phyloP scores from a whole-genome alignment of 2,329 filamentous ascomycete genomes.

The Penicillium sp. region DNA sequence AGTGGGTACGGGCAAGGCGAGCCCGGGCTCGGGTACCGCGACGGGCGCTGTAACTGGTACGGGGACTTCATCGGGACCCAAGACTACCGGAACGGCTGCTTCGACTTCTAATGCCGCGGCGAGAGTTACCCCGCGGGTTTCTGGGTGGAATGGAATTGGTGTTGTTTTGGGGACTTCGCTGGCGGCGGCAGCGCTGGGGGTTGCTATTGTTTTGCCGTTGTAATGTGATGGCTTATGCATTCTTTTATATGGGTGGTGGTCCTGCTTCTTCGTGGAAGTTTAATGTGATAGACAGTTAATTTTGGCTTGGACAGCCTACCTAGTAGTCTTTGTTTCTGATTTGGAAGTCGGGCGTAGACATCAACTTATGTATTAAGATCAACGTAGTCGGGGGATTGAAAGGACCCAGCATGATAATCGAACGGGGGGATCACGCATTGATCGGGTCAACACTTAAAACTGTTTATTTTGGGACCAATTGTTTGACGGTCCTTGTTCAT shows the following conservation, averaged over 20 bases:
- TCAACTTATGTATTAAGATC: too few relatives aligned
- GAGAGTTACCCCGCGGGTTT: not conserved
- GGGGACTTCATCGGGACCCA: not conserved
- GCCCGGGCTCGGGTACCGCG: not conserved
- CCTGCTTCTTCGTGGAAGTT: not conserved
- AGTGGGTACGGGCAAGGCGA: not conserved
- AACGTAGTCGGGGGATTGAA: too few relatives aligned
- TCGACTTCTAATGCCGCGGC: not conserved
- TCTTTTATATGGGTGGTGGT: not conserved
- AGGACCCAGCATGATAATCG: too few relatives aligned
- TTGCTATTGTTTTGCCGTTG: not conserved
- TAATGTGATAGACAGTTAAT: too few relatives aligned
- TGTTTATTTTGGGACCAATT: too few relatives aligned
- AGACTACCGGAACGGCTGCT: not conserved
- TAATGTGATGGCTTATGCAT: not conserved
- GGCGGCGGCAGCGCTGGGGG: not conserved
- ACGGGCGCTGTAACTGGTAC: not conserved
- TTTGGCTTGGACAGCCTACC: too few relatives aligned
- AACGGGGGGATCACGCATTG: too few relatives aligned
- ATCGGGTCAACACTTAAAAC: too few relatives aligned
- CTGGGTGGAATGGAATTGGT: not conserved
- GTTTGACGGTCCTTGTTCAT: too few relatives aligned
- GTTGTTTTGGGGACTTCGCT: not conserved
- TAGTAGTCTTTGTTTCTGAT: too few relatives aligned
- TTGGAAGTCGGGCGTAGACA: too few relatives aligned